A percentile compares a stretch with the other conserved stretches of the same genome.
phyloP scores from a whole-genome alignment of 257 asterid genomes.

The Cordia subcordata region DNA sequence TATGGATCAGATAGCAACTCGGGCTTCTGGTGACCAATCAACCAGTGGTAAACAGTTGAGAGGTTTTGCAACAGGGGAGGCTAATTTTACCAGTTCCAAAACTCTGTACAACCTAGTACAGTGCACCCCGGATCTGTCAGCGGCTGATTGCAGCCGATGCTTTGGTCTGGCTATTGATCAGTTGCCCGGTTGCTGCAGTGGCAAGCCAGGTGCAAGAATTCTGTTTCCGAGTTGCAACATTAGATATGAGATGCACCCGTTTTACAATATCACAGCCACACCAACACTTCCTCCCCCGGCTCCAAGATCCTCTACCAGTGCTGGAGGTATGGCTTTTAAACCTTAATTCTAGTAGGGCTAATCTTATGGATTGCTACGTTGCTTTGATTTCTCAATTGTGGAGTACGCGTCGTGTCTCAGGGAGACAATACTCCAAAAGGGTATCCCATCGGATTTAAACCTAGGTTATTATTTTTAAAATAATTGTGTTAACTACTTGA shows the following conservation, averaged over 20 bases:
- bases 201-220: slow-evolving; percentile 3
- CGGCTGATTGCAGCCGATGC: neutral
- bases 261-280: no score
- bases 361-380: no score
- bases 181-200: neutral
- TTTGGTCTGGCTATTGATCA: neutral
- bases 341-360: no score
- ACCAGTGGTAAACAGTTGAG: slow-evolving; percentile 1
- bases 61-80: slow-evolving; percentile 9
- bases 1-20: neutral
- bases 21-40: neutral
- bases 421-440: no score
- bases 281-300: no score
- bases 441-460: no score
- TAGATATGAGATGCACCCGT: slow-evolving; percentile 13
- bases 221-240: slow-evolving; percentile 14
- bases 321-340: no score
- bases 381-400: no score
- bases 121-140: slow-evolving; percentile 1
- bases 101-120: slow-evolving; percentile 13
- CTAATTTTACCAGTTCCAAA: neutral
- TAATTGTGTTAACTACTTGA: no score
- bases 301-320: no score
- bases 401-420: no score
- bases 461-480: no score